Evolutionary conservation across 148 eudicot genomes (phyloP).

Genomic region (Persicaria tinctoria): DNA sequence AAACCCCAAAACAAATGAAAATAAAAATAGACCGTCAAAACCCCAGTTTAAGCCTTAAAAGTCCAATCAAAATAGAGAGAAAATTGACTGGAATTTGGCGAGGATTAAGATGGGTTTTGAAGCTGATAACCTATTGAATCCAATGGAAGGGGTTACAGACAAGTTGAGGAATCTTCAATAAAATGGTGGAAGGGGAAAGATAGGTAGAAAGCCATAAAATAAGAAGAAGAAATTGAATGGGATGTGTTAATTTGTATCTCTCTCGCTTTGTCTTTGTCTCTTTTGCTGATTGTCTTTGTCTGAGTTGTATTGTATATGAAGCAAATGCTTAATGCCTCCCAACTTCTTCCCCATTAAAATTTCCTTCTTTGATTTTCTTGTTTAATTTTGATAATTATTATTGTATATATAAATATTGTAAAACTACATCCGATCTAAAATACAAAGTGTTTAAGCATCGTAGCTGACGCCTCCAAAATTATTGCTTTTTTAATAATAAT

Average conservation of each 20-base stretch:
- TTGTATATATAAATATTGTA: neutral
- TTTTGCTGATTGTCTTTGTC: constrained; percentile 11
- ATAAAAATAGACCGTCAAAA: neutral
- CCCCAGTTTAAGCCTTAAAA: constrained; percentile 6
- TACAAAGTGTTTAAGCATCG: no score
- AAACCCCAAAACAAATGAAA: neutral
- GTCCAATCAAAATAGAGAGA: constrained; percentile 5
- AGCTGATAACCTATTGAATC: neutral
- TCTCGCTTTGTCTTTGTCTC: constrained; percentile 9
- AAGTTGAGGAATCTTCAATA: constrained; percentile 9
- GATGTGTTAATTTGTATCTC: constrained; percentile 9
- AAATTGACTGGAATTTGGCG: neutral
- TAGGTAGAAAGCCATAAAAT: constrained; percentile 10
- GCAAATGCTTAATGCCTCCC: constrained; percentile 9
- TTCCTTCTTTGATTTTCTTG: neutral
- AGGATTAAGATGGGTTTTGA: constrained; percentile 7
- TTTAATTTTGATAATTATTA: neutral
- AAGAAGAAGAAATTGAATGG: neutral
- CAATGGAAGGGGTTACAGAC: neutral
- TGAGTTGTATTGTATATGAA: constrained; percentile 7
- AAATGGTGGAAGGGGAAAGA: constrained; percentile 14
- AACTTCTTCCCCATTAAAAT: constrained; percentile 11
- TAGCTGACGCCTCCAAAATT: no score
- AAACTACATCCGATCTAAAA: no score
- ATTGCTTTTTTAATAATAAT: no score